These are phyloP conservation scores for Calonectria multiphialidica DNA, from an alignment of 2,329 filamentous ascomycete genomes.

Conservation along the genomic window DNA sequence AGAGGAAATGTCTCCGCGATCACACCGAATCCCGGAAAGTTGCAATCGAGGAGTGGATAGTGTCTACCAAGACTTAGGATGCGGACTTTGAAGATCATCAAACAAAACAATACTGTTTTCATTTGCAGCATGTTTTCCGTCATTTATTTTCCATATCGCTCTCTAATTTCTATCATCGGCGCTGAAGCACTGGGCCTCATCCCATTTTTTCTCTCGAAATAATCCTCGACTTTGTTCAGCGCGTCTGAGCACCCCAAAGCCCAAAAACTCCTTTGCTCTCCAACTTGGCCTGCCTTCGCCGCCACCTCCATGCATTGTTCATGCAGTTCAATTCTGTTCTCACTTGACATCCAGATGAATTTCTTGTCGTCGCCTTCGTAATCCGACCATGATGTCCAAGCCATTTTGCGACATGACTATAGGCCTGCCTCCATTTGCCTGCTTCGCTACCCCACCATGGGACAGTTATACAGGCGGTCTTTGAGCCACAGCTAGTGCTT, in stretches of 20 bases:
- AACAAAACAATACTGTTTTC: neutral
- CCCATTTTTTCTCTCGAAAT: neutral
- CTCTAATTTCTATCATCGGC: neutral
- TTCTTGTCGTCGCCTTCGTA: neutral
- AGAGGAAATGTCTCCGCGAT: conserved; percentile 12
- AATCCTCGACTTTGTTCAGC: neutral
- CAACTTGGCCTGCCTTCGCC: neutral
- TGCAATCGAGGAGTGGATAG: neutral
- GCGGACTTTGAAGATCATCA: neutral
- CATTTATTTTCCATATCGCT: neutral
- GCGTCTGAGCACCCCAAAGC: neutral
- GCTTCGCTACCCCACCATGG: neutral
- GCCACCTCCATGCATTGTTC: neutral
- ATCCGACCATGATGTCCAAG: neutral
- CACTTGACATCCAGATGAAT: neutral
- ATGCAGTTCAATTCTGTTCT: neutral
- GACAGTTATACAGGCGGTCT: neutral
- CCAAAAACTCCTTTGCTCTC: neutral
- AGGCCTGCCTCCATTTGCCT: neutral
- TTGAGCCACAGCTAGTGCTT: neutral
- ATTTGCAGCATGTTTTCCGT: neutral
- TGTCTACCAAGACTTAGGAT: neutral
- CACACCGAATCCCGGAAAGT: conserved; percentile 15
- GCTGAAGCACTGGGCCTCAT: neutral
- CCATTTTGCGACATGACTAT: neutral